Evolutionary conservation across 2,329 filamentous ascomycete species (phyloP).

Genomic region (Ascochyta lentis): DNA sequence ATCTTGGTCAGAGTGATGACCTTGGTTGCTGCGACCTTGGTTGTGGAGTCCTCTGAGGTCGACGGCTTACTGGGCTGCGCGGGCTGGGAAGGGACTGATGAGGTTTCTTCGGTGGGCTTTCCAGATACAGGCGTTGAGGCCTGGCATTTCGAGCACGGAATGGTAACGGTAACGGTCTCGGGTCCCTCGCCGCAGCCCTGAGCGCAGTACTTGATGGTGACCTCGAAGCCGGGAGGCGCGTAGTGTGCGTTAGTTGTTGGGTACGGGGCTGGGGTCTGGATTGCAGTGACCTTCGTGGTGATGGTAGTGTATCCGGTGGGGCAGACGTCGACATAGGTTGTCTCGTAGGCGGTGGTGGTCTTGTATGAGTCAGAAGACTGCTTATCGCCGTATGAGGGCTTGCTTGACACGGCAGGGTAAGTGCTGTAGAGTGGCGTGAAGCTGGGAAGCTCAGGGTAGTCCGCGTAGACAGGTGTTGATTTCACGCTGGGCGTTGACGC

Average conservation of each 20-base stretch:
- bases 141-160: constrained; percentile 25
- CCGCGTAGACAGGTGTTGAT: constrained; percentile 12
- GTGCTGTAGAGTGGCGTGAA: constrained; percentile 18
- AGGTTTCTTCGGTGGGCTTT: constrained; percentile 8
- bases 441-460: constrained; percentile 18
- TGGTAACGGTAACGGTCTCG: constrained; percentile 36
- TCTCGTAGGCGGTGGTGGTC: constrained; percentile 33
- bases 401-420: constrained; percentile 17
- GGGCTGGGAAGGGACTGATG: constrained; percentile 1
- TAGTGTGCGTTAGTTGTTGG: constrained; percentile 22
- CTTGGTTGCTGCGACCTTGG: constrained; percentile 22
- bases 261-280: constrained; percentile 16
- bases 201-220: constrained; percentile 38
- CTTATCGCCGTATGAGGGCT: constrained; percentile 12
- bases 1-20: constrained; percentile 29
- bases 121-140: not conserved
- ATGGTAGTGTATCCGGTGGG: constrained; percentile 43
- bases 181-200: constrained; percentile 32
- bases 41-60: constrained; percentile 1
- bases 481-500: constrained; percentile 8
- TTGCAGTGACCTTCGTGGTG: constrained; percentile 26
- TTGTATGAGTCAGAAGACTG: constrained; percentile 15
- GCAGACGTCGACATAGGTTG: constrained; percentile 44
- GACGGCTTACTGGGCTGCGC: constrained; percentile 9
- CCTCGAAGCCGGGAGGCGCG: constrained; percentile 33